Conservation (phyloP, 2,329 filamentous ascomycete species). For the Aureobasidium sp. region DNA sequence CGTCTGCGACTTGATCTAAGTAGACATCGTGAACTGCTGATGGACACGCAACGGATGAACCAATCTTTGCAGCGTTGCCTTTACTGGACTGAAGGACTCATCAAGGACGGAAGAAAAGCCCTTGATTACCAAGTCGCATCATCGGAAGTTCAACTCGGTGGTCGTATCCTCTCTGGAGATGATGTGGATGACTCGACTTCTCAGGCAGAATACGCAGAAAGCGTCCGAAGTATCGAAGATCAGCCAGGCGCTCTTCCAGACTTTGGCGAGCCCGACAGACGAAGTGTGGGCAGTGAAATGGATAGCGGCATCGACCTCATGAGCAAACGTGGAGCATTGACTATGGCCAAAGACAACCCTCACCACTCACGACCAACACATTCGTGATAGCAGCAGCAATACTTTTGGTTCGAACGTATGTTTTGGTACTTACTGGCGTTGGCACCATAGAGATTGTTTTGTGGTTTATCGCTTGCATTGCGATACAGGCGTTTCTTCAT, state of each 20-base stretch:
- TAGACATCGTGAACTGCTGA: constrained; percentile 80
- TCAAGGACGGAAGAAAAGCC: constrained; percentile 80
- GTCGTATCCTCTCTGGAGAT: constrained; percentile 66
- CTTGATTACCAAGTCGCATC: constrained; percentile 73
- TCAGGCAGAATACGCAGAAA: constrained; percentile 22
- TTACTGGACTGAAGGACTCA: constrained; percentile 82
- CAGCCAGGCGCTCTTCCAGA: constrained; percentile 19
- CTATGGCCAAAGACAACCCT: constrained; percentile 13
- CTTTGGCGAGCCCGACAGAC: constrained; percentile 16
- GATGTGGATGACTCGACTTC: constrained; percentile 36
- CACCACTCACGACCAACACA: not conserved
- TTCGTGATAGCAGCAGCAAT: not conserved
- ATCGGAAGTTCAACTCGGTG: constrained; percentile 74
- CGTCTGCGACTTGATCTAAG: constrained; percentile 76
- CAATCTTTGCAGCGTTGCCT: constrained; percentile 86
- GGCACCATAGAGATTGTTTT: not conserved
- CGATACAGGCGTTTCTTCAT: not conserved
- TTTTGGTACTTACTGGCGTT: constrained; percentile 1
- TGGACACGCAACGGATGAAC: constrained; percentile 92
- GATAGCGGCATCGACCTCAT: constrained; percentile 27
- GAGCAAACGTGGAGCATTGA: constrained; percentile 21
- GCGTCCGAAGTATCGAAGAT: constrained; percentile 22
- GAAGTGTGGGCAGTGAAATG: constrained; percentile 22
- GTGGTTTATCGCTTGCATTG: not conserved
- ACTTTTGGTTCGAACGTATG: not conserved